Evolutionary conservation across 768 basidiomycete species (phyloP).

Genomic region (Psilocybe cyanescens): DNA sequence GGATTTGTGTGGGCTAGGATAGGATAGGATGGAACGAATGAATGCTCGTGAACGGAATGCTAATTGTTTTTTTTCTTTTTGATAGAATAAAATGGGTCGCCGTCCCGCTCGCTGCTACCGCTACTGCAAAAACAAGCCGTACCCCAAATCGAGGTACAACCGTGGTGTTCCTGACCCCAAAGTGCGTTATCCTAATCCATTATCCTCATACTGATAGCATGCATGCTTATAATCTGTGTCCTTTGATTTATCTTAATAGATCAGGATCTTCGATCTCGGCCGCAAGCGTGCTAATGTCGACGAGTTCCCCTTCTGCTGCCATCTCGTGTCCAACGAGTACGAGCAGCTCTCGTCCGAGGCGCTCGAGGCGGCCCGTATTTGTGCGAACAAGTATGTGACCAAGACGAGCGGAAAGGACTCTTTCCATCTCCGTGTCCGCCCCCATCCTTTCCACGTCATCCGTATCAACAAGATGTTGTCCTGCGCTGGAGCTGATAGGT

Average conservation of each 20-base stretch:
- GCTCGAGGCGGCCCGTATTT: constrained; percentile 97
- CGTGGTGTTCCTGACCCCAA: constrained; percentile 98
- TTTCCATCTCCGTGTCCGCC: constrained; percentile 97
- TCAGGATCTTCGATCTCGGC: constrained; percentile 95
- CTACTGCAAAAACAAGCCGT: constrained; percentile 99
- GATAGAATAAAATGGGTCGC: constrained; percentile 78
- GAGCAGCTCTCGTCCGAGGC: constrained; percentile 96
- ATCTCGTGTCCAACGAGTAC: constrained; percentile 97
- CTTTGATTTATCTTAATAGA: constrained; percentile 49
- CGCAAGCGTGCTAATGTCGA: constrained; percentile 96
- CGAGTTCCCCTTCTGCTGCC: constrained; percentile 97
- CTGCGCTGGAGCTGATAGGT: constrained; percentile 99
- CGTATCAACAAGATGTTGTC: constrained; percentile 99
- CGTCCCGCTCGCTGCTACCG: constrained; percentile 98
- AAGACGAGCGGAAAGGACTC: constrained; percentile 98
- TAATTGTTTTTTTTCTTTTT: constrained; percentile 15
- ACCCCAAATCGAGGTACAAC: constrained; percentile 94
- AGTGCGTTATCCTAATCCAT: constrained; percentile 41
- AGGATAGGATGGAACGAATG: constrained; percentile 1
- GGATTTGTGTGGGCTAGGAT: neutral
- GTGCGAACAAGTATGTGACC: constrained; percentile 99
- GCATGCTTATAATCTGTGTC: neutral
- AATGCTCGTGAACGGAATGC: neutral
- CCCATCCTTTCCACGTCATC: constrained; percentile 98
- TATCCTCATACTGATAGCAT: neutral